phyloP scores from a whole-genome alignment of 257 asterid species.

The Verbena officinalis region DNA sequence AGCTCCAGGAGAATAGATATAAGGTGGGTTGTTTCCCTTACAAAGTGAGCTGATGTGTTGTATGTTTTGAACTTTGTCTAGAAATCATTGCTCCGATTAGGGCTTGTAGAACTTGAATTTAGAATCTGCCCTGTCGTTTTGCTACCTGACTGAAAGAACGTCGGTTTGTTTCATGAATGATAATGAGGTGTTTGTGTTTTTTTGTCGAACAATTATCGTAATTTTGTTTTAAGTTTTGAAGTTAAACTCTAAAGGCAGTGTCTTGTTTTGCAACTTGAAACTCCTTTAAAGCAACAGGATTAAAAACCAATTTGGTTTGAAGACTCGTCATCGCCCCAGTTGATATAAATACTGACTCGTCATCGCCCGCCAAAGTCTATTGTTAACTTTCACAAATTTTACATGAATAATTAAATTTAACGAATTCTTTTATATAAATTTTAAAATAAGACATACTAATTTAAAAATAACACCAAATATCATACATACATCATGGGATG shows the following conservation, averaged over 20 bases:
- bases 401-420: too few relatives aligned
- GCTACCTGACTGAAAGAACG: constrained; percentile 1
- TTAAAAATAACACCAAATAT: too few relatives aligned
- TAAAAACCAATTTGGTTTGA: too few relatives aligned
- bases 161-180: constrained; percentile 19
- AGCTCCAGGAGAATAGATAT: constrained; percentile 82
- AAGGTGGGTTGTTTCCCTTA: background rate
- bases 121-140: constrained; percentile 9
- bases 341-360: too few relatives aligned
- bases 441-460: too few relatives aligned
- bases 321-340: too few relatives aligned
- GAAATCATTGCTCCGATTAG: constrained; percentile 16
- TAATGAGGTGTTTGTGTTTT: background rate
- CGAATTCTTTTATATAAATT: too few relatives aligned
- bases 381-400: too few relatives aligned
- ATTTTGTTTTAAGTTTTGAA: background rate
- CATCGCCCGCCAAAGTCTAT: too few relatives aligned
- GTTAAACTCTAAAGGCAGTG: background rate
- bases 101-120: background rate
- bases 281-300: too few relatives aligned
- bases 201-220: background rate
- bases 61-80: constrained; percentile 14
- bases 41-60: constrained; percentile 16
- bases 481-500: too few relatives aligned
- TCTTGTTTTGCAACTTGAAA: background rate